Conservation (phyloP, 768 basidiomycete species). For the Auriscalpium orientale region DNA sequence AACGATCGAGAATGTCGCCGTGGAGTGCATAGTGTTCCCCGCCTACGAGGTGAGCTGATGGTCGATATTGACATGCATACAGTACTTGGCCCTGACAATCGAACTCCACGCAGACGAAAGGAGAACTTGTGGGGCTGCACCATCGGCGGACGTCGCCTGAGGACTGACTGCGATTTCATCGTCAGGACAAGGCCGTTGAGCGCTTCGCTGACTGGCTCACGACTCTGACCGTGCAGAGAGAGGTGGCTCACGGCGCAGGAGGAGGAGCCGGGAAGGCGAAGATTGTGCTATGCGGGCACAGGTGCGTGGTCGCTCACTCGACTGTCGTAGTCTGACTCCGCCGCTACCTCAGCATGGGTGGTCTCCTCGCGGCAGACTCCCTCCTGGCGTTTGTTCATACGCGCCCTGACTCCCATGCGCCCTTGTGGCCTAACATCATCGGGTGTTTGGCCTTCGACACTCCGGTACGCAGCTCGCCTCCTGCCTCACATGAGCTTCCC, state of each 20-base stretch:
- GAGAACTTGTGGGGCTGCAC: conserved; percentile 55
- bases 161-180: neutral
- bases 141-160: neutral
- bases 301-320: conserved; percentile 32
- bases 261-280: conserved; percentile 67
- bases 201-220: conserved; percentile 91
- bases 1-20: conserved; percentile 44
- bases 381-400: conserved; percentile 63
- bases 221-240: conserved; percentile 77
- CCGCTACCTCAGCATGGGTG: conserved; percentile 69
- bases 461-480: conserved; percentile 48
- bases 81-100: neutral
- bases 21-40: conserved; percentile 81
- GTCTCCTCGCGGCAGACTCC: conserved; percentile 80
- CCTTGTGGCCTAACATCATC: conserved; percentile 84
- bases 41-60: conserved; percentile 64
- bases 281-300: conserved; percentile 86
- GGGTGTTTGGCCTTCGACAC: conserved; percentile 87
- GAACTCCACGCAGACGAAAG: conserved; percentile 59
- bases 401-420: conserved; percentile 54
- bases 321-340: neutral
- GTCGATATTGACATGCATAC: neutral
- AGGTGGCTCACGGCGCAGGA: conserved; percentile 67
- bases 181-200: conserved; percentile 47
- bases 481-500: neutral